Evolutionary conservation across 2,329 filamentous ascomycete genomes (phyloP), one percentile per base, ranked within the genome.

Genomic region (Ophiostoma piceae): DNA sequence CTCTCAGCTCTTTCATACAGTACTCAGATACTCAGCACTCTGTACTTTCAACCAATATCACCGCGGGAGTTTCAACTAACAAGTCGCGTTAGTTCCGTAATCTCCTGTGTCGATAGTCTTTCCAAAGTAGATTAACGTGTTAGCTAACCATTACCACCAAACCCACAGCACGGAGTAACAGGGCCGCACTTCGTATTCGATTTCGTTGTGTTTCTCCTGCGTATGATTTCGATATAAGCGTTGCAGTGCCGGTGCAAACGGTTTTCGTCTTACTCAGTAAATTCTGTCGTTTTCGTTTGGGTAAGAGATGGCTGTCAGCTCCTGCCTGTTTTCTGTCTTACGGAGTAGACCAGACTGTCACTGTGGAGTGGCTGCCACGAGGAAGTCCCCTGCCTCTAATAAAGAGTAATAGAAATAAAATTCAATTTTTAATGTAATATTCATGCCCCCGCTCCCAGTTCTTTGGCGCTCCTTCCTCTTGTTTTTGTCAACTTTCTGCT

Each of bases 311-410:
- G 19, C 47, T 35, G 35, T 6, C 35, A 8, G 35, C 35, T 35
- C 35, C 35, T 35, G 35, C 35, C 35, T 19, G 6, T 47, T 47
- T 47, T 47, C 11, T 47, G 9, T 47, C 16, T 47, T 4, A 7
- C 43, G 3, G n/a, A 19, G 22, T 26, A 7, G n/a, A n/a, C n/a
- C 57, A 19, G 57, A 16, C 5, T 62, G 26, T 5, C 35, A 35
- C 35, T 62, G 57, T 32, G 57, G 57, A 35, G 26, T 57, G 9
- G 22, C 57, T 62, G 57, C 57, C 57, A 62, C 57, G 57, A 62
- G 57, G 57, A 35, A 62, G 51, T 14, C 57, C 26, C 57, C 57
- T 62, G 57, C 32, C 57, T 29, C 57, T 60, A 1, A 32, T 26
- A 22, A 37, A 37, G 9, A 37, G 35, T 41, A 41, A 12, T 47